Conservation (phyloP, 352 stramenopile species). For the Phytopythium boreale region DNA sequence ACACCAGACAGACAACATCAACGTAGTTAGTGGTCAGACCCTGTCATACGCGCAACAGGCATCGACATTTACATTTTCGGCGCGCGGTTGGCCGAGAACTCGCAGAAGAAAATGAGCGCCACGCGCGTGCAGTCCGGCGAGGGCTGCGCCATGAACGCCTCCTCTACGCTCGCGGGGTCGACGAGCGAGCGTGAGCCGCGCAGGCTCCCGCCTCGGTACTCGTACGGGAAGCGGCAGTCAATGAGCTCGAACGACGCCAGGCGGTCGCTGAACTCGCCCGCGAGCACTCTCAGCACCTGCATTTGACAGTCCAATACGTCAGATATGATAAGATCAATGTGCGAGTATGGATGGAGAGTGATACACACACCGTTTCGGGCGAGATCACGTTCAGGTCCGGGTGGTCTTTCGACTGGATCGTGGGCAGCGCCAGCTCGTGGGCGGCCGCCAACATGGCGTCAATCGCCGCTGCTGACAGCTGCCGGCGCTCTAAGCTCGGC, state of each 20-base stretch:
- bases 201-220: constrained; percentile 44
- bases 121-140: constrained; percentile 24
- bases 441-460: background rate
- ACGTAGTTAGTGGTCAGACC: background rate
- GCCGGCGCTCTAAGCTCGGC: background rate
- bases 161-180: constrained; percentile 41
- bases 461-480: constrained; percentile 11
- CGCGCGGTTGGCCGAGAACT: constrained; percentile 65
- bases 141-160: constrained; percentile 29
- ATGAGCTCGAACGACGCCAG: constrained; percentile 37
- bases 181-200: constrained; percentile 32
- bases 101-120: constrained; percentile 65
- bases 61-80: constrained; percentile 47
- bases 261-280: constrained; percentile 29
- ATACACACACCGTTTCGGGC: constrained; percentile 42
- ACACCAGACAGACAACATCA: background rate
- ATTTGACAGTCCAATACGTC: background rate
- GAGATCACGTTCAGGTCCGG: constrained; percentile 64
- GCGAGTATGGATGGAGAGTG: too few relatives aligned
- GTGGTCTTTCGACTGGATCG: constrained; percentile 45
- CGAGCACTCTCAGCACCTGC: constrained; percentile 27
- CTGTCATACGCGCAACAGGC: too few relatives aligned
- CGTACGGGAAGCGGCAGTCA: constrained; percentile 61
- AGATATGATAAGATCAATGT: background rate
- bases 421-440: constrained; percentile 36